A percentile compares a stretch with the other conserved stretches of the same genome.
Evolutionary conservation across 257 asterid species (phyloP).

Genomic region (Eucommia ulmoides): DNA sequence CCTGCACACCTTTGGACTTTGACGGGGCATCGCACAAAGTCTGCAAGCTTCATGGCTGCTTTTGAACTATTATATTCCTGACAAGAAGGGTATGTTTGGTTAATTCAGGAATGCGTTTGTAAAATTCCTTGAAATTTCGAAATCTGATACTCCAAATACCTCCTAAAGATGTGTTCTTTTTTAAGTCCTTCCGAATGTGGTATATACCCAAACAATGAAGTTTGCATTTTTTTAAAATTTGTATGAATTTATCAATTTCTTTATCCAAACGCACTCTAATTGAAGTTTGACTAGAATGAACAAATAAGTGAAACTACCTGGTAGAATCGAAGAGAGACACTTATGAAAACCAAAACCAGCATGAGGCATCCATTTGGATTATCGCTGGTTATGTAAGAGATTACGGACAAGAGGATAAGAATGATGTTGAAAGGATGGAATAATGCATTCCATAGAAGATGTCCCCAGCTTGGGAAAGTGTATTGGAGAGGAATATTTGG

Average conservation of each 20-base stretch:
- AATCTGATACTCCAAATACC: no score
- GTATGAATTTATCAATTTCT: no score
- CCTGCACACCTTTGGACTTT: slow-evolving; percentile 19
- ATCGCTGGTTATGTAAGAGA: slow-evolving; percentile 14
- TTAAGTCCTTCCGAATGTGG: no score
- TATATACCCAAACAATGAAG: no score
- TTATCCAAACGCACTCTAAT: no score
- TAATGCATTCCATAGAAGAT: slow-evolving; percentile 14
- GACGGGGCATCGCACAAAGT: slow-evolving; percentile 8
- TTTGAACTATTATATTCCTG: slow-evolving; percentile 15
- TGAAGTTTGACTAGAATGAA: no score
- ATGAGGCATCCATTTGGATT: slow-evolving; percentile 15
- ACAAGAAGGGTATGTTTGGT: neutral
- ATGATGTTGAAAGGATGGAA: slow-evolving; percentile 19
- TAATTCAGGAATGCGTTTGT: neutral
- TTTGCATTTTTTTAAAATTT: no score
- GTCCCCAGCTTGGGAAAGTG: slow-evolving; percentile 13
- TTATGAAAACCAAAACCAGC: slow-evolving; percentile 14
- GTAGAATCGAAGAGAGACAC: slow-evolving; percentile 17
- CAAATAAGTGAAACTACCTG: no score
- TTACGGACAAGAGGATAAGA: slow-evolving; percentile 8
- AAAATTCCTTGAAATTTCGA: no score
- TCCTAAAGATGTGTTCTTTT: no score
- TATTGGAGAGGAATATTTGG: slow-evolving; percentile 10
- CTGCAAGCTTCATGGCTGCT: slow-evolving; percentile 14